These are phyloP conservation scores for Xylaria acuta DNA, from an alignment of 495 filamentous ascomycete species.

Conservation along the genomic window DNA sequence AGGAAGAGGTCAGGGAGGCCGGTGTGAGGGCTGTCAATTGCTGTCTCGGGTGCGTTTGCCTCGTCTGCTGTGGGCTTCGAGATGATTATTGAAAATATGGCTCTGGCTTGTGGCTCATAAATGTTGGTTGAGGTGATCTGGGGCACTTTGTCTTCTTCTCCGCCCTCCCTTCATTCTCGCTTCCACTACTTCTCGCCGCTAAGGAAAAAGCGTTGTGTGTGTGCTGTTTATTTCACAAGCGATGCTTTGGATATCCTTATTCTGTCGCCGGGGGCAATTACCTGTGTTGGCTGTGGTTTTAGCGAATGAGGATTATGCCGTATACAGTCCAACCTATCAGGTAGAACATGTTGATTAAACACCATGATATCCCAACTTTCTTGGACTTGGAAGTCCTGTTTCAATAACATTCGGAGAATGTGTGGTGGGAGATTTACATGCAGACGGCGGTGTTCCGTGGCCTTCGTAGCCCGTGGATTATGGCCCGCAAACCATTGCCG, in stretches of 20 bases:
- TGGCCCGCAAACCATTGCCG: not conserved
- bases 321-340: not conserved
- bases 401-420: not conserved
- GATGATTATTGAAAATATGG: not conserved
- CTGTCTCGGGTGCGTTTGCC: not conserved
- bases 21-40: not conserved
- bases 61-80: not conserved
- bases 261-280: not conserved
- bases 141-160: not conserved
- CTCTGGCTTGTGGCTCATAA: not conserved
- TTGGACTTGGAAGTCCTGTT: not conserved
- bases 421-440: not conserved
- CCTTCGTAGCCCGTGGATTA: not conserved
- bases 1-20: not conserved
- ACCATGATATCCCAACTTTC: not conserved
- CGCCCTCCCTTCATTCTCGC: not conserved
- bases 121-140: not conserved
- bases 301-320: not conserved
- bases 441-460: not conserved
- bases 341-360: not conserved
- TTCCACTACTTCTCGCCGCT: not conserved
- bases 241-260: not conserved
- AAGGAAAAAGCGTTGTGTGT: not conserved
- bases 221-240: not conserved
- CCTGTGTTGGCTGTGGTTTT: not conserved